Evolutionary conservation across 2,329 filamentous ascomycete genomes (phyloP).

Genomic region (Colletotrichum sp.): DNA sequence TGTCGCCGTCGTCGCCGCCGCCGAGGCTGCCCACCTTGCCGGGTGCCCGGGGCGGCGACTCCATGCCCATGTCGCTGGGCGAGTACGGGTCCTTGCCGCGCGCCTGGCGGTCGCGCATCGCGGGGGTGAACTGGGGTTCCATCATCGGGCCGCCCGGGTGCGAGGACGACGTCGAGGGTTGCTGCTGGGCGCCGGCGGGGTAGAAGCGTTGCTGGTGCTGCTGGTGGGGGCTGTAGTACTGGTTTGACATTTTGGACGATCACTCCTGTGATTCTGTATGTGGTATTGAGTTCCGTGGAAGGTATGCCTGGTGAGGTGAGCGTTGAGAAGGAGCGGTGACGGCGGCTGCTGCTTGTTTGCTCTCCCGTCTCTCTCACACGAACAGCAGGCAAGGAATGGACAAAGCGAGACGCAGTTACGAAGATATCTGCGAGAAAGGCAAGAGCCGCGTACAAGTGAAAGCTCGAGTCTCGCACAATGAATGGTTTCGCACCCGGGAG

Average conservation of each 20-base stretch:
- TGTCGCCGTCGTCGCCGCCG: conserved; percentile 34
- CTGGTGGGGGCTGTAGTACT: conserved; percentile 9
- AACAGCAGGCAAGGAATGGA: background rate
- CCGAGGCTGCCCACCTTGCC: conserved; percentile 1
- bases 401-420: background rate
- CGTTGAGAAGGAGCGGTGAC: background rate
- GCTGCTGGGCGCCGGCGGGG: conserved; percentile 3
- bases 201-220: conserved; percentile 5
- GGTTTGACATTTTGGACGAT: background rate
- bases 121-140: conserved; percentile 43
- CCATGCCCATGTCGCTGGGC: conserved; percentile 29
- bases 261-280: background rate
- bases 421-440: background rate
- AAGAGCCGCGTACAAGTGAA: background rate
- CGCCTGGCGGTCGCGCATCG: conserved; percentile 64
- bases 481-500: background rate
- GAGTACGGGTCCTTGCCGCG: conserved; percentile 61
- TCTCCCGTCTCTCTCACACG: background rate
- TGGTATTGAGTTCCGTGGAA: background rate
- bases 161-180: conserved; percentile 1
- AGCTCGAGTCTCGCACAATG: background rate
- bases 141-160: conserved; percentile 20
- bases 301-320: background rate
- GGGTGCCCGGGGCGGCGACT: conserved; percentile 3
- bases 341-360: background rate